A percentile compares a stretch with the other conserved stretches of the same genome.
These are phyloP conservation scores for Rubia yunnanensis DNA, from an alignment of 257 asterid genomes.

Conservation along the genomic window DNA sequence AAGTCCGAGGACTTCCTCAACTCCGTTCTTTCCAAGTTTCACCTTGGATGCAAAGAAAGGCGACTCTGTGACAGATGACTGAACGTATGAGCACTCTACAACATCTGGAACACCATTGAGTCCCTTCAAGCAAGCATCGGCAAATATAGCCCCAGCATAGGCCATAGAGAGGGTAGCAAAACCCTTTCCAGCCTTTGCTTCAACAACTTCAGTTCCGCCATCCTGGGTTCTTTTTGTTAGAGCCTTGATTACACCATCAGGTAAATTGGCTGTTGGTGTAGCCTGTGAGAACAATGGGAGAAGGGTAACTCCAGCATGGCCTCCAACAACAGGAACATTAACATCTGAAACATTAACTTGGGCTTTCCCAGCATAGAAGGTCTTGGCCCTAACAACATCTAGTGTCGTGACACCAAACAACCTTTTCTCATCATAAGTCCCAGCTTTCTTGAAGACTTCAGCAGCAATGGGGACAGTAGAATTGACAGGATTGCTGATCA, in stretches of 20 bases:
- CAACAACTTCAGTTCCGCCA: slow-evolving; percentile 97
- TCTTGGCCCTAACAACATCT: slow-evolving; percentile 93
- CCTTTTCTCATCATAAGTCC: slow-evolving; percentile 60
- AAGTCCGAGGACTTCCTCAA: slow-evolving; percentile 64
- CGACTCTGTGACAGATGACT: slow-evolving; percentile 57
- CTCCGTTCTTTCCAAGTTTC: slow-evolving; percentile 75
- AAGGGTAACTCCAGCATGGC: slow-evolving; percentile 92
- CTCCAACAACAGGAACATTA: slow-evolving; percentile 88
- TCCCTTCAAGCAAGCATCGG: slow-evolving; percentile 91
- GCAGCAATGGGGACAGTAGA: slow-evolving; percentile 96
- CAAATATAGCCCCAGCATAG: slow-evolving; percentile 86
- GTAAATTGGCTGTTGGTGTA: slow-evolving; percentile 64
- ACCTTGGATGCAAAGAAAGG: slow-evolving; percentile 88
- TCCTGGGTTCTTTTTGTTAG: slow-evolving; percentile 91
- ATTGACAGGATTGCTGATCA: slow-evolving; percentile 92
- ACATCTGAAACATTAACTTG: slow-evolving; percentile 72
- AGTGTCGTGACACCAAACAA: slow-evolving; percentile 90
- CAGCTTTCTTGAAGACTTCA: slow-evolving; percentile 76
- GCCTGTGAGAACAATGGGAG: slow-evolving; percentile 97
- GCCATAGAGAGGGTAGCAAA: slow-evolving; percentile 99
- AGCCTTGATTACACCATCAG: slow-evolving; percentile 59
- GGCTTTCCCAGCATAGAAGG: slow-evolving; percentile 83
- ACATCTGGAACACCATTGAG: slow-evolving; percentile 85
- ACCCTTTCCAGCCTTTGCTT: slow-evolving; percentile 98
- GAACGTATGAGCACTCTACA: slow-evolving; percentile 67